Conservation (phyloP, 192 early-diverging fungal species). For the Irineochytrium annulatum region DNA sequence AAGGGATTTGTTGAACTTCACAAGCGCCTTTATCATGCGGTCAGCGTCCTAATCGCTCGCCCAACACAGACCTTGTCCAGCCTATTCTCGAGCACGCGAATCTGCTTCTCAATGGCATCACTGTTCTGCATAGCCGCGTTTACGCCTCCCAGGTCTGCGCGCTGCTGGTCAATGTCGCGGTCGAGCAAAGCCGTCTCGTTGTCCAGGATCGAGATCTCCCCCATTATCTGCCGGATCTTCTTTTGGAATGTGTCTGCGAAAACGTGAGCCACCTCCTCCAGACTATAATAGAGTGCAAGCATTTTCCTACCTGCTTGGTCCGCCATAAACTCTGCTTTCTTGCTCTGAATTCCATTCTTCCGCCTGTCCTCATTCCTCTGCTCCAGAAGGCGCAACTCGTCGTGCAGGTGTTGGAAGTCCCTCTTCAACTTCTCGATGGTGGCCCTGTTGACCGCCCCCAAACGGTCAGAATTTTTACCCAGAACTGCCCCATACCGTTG, state of each 20-base stretch:
- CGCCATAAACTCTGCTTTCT: constrained; percentile 47
- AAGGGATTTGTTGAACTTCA: constrained; percentile 58
- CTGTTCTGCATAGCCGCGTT: constrained; percentile 46
- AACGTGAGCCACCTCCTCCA: not conserved
- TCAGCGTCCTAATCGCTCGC: not conserved
- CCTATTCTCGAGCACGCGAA: constrained; percentile 51
- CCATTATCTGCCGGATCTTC: constrained; percentile 35
- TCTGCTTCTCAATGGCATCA: constrained; percentile 51
- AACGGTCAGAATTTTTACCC: not conserved
- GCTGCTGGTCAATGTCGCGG: constrained; percentile 45
- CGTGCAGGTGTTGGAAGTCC: constrained; percentile 46
- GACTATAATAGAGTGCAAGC: not conserved
- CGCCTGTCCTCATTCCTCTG: constrained; percentile 41
- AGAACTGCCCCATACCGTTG: constrained; percentile 35
- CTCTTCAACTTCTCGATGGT: constrained; percentile 50
- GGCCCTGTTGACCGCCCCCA: constrained; percentile 23
- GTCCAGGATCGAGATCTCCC: constrained; percentile 36
- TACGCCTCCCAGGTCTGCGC: constrained; percentile 48
- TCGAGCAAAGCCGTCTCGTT: constrained; percentile 28
- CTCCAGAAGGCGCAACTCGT: constrained; percentile 47
- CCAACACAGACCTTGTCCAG: constrained; percentile 42
- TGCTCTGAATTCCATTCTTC: constrained; percentile 43
- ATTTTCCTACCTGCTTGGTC: constrained; percentile 43
- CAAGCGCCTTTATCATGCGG: constrained; percentile 31
- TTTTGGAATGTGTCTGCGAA: constrained; percentile 36